Percentiles rank a stretch among this genome's conserved stretches.
phyloP scores from a whole-genome alignment of 805 yeast genomes.

The Torulaspora indica region DNA sequence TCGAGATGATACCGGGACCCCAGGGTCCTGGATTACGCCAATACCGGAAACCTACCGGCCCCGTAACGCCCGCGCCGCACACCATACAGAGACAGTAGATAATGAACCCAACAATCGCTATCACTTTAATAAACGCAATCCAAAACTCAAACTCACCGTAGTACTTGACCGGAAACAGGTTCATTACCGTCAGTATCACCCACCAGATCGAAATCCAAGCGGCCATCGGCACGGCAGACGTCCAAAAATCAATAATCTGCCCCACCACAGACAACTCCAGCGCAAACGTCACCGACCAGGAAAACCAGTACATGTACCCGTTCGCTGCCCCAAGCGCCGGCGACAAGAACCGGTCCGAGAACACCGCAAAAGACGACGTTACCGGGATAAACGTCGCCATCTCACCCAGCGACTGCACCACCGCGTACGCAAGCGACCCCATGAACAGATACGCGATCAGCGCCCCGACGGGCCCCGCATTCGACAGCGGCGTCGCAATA shows the following conservation, averaged over 20 bases:
- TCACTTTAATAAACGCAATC: constrained; percentile 61
- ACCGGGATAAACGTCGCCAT: constrained; percentile 77
- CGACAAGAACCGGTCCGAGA: constrained; percentile 61
- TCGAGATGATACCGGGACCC: constrained; percentile 58
- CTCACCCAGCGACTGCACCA: constrained; percentile 71
- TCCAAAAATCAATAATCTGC: constrained; percentile 62
- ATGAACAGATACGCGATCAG: constrained; percentile 61
- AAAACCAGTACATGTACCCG: constrained; percentile 72
- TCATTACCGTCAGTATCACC: constrained; percentile 48
- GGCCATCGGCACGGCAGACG: constrained; percentile 60
- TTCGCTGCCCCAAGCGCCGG: constrained; percentile 71
- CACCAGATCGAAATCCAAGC: constrained; percentile 70
- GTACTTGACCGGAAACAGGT: constrained; percentile 61
- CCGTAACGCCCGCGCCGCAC: constrained; percentile 65
- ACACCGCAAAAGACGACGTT: constrained; percentile 61
- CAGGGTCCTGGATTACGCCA: constrained; percentile 79
- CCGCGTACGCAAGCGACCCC: constrained; percentile 60
- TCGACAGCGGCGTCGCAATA: constrained; percentile 48
- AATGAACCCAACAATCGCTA: constrained; percentile 68
- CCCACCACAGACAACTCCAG: constrained; percentile 69
- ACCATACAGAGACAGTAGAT: constrained; percentile 65
- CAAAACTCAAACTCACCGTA: constrained; percentile 77
- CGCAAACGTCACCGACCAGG: constrained; percentile 75
- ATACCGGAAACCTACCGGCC: constrained; percentile 73
- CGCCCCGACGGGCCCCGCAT: constrained; percentile 67